Evolutionary conservation across 139 green algal species (phyloP), one percentile per base, ranked within the genome.

Genomic region (Coelastrella sp.): DNA sequence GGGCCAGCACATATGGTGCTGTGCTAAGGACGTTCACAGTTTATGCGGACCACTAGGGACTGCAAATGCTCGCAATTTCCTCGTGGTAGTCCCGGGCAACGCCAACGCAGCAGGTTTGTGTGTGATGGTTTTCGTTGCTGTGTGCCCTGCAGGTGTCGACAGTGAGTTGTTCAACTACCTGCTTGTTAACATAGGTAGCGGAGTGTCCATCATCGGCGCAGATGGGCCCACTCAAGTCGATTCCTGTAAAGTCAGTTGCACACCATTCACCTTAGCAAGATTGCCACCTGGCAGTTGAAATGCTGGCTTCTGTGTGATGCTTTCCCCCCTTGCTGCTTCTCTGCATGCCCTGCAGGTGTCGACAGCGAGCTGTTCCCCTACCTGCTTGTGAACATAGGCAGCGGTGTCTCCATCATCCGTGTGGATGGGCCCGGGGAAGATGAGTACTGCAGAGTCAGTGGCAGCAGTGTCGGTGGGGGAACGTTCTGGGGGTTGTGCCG

Each of bases 381-480:
- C 94, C 95, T 99, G 8, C 95, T 99, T 75, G 98, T 99, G 87
- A 99, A 99, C 93, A 99, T 99, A 78, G 98, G 98, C 20, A 98
- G 93, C 14, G 98, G 98, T 4, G 98, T 99, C 5, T 98, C 94
- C 94, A 98, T 99, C 90, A 93, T 99, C 76, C 97, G 98, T 91
- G 95, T 98, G n/a, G 93, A 94, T 56, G 82, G 82, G 13, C 82
- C 82, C 5, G 95, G 94, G 19, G 93, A 96, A 77, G 92, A 93
- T 14, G 14, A 96, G 86, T 97, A 94, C 87, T 95, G 97, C 92
- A 93, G 97, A n/a, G 96, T 99, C 16, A 97, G 94, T 77, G 98
- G 98, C 75, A 98, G 95, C 89, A 98, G 95, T 92, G 93, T 99
- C 23, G 98, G 98, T 3, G 98, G 98, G n/a, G 98, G 98, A 71